Conservation (phyloP, 2,329 filamentous ascomycete genomes). For the Rhinocladiella similis region DNA sequence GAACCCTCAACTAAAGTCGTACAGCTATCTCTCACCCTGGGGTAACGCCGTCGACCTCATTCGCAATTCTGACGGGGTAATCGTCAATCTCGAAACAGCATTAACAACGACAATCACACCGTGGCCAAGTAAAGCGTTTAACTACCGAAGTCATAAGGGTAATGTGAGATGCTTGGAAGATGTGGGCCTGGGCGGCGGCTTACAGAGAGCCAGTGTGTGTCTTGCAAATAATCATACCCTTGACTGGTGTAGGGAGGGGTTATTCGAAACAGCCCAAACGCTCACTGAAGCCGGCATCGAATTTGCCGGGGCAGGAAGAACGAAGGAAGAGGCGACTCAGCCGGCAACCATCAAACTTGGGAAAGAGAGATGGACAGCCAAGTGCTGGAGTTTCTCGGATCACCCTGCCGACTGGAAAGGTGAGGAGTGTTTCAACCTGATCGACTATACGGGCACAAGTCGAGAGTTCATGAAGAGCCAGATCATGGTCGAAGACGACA, state of each 20-base stretch:
- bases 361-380: conserved; percentile 24
- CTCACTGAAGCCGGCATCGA: conserved; percentile 31
- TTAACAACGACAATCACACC: conserved; percentile 34
- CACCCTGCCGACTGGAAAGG: conserved; percentile 38
- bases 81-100: conserved; percentile 44
- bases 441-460: conserved; percentile 36
- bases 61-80: conserved; percentile 34
- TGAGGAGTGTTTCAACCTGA: conserved; percentile 38
- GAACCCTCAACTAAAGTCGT: conserved; percentile 28
- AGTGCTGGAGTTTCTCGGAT: conserved; percentile 40
- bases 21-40: conserved; percentile 36
- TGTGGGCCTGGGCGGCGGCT: conserved; percentile 31
- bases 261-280: conserved; percentile 37
- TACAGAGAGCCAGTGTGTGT: conserved; percentile 30
- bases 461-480: conserved; percentile 28
- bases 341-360: conserved; percentile 34
- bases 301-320: conserved; percentile 37
- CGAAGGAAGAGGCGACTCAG: conserved; percentile 31
- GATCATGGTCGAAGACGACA: not conserved
- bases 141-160: conserved; percentile 43
- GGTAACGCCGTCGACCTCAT: conserved; percentile 37
- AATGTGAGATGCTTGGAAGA: conserved; percentile 36
- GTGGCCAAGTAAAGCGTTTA: conserved; percentile 43
- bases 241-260: conserved; percentile 38
- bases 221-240: conserved; percentile 44